Base-by-base conservation (phyloP, 306 rosid species). In the Crotalaria pallida region DNA sequence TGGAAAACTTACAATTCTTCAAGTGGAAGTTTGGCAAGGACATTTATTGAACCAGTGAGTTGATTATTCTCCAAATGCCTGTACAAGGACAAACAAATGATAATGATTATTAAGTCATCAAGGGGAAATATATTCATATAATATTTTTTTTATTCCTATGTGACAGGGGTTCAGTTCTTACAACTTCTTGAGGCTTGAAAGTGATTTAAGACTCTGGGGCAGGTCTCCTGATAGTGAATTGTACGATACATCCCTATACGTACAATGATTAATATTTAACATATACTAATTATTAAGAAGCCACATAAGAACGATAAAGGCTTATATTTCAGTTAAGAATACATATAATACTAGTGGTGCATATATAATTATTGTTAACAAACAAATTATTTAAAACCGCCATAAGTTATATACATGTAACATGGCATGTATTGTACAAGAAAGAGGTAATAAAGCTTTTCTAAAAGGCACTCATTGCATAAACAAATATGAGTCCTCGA, bases 51-150 rank as follows among this genome's bases (percentile, higher is more conserved):
- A 78, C 98, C 98, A 23, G 91, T 63, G 34, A 90, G 79, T 76
- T 88, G 63, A 81, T 93, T 93, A 41, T 90, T 79, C 80, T 90
- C 79, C 69, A 93, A 75, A 82, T 87, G 29, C 88, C 98, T 93
- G 88, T 60, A 57, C 22, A 56, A 52, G 38, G 51, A 79, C 10
- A 69, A 56, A 69, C 17, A 58, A n/a, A 56, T 23, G 72, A 80
- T 72, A 73, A 59, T 52, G 6, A 31, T 49, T 74, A 47, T 24
- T 15, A 70, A 51, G 29, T 69, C 38, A 17, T 45, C 16, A 67
- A 51, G 29, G 44, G 21, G 24, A 3, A 27, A 47, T 0, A 10
- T 3, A 27, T 59, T 0, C n/a, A n/a, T n/a, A n/a, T n/a, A n/a
- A n/a, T n/a, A n/a, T 1, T 18, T 8, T 16, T 17, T 40, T 38